A percentile compares a stretch with the other conserved stretches of the same genome.
phyloP scores from a whole-genome alignment of 2,329 filamentous ascomycete species.

The Hymenoscyphus linearis region DNA sequence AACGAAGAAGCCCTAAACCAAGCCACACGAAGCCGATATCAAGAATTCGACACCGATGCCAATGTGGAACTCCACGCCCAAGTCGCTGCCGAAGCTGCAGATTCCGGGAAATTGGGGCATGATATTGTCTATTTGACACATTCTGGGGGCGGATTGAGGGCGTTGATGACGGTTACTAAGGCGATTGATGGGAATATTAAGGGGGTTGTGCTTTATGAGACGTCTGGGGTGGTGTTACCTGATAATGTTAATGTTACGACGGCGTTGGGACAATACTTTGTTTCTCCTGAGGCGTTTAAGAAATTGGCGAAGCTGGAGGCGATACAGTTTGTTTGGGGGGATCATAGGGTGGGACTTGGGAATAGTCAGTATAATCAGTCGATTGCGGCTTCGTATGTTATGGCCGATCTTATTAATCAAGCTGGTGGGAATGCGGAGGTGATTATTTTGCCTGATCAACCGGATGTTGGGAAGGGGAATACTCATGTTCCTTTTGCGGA shows the following conservation, averaged over 20 bases:
- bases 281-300: constrained; percentile 12
- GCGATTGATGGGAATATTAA: constrained; percentile 11
- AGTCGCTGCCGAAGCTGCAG: constrained; percentile 12
- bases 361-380: not conserved
- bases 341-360: constrained; percentile 6
- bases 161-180: constrained; percentile 7
- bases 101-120: constrained; percentile 11
- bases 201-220: constrained; percentile 15
- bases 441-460: constrained; percentile 6
- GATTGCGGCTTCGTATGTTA: constrained; percentile 2
- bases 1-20: constrained; percentile 9
- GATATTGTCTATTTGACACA: constrained; percentile 14
- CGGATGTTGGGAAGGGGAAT: constrained; percentile 9
- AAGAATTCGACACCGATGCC: constrained; percentile 12
- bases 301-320: constrained; percentile 11
- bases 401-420: constrained; percentile 13
- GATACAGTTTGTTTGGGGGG: constrained; percentile 17
- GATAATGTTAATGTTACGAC: constrained; percentile 6
- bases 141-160: constrained; percentile 10
- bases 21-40: constrained; percentile 10
- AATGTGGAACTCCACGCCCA: constrained; percentile 10
- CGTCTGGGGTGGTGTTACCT: constrained; percentile 12
- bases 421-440: constrained; percentile 15
- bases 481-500: constrained; percentile 17
- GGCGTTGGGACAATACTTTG: constrained; percentile 6